Evolutionary conservation across 495 filamentous ascomycete species (phyloP).

Genomic region (Aspergillus steynii): DNA sequence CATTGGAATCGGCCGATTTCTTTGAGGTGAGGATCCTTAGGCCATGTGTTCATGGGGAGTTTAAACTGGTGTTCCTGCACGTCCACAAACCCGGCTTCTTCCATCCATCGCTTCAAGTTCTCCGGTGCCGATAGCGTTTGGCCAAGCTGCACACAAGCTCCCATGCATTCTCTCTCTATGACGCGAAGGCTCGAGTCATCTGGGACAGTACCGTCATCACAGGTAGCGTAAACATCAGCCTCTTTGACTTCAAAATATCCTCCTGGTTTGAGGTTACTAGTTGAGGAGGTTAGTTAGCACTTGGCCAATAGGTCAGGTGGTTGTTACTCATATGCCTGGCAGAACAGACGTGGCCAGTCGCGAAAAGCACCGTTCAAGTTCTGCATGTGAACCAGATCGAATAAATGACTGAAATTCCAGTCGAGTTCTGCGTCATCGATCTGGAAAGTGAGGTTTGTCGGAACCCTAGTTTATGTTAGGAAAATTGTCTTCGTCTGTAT

Average conservation of each 20-base stretch:
- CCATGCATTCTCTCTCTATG: slow-evolving; percentile 11
- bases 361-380: neutral
- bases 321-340: neutral
- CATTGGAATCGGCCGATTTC: slow-evolving; percentile 13
- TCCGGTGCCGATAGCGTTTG: slow-evolving; percentile 14
- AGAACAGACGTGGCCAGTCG: neutral
- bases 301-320: neutral
- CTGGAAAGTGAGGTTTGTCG: neutral
- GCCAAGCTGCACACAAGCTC: slow-evolving; percentile 19
- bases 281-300: neutral
- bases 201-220: slow-evolving; percentile 25
- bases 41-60: slow-evolving; percentile 23
- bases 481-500: neutral
- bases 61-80: slow-evolving; percentile 16
- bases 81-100: slow-evolving; percentile 20
- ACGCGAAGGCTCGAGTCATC: neutral
- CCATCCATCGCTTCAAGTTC: slow-evolving; percentile 12
- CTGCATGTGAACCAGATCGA: slow-evolving; percentile 1
- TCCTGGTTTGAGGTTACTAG: neutral
- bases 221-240: slow-evolving; percentile 28
- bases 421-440: slow-evolving; percentile 5
- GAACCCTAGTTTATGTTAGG: neutral
- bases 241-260: slow-evolving; percentile 19
- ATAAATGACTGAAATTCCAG: neutral
- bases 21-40: slow-evolving; percentile 20